phyloP scores from a whole-genome alignment of 768 basidiomycete species.

The Suillus subluteus region DNA sequence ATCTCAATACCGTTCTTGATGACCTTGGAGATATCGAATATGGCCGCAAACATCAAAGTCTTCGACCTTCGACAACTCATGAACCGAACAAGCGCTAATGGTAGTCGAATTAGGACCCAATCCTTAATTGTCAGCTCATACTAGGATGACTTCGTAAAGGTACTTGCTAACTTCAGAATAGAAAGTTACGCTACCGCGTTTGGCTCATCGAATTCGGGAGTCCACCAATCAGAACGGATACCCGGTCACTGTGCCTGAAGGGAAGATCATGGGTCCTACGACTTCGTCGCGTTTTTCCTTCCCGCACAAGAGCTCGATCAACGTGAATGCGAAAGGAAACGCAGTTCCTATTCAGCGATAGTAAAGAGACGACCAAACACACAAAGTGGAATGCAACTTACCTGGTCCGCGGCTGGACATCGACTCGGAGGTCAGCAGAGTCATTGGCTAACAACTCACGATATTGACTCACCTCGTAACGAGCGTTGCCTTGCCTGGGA shows the following conservation, averaged over 20 bases:
- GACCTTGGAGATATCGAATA: too few species aligned
- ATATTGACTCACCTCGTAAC: constrained; percentile 66
- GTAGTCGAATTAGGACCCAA: background rate
- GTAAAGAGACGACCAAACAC: background rate
- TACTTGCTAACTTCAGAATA: background rate
- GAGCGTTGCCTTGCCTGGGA: constrained; percentile 49
- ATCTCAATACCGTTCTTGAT: too few species aligned
- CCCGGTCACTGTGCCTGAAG: constrained; percentile 44
- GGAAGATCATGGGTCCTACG: constrained; percentile 72
- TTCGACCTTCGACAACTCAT: background rate
- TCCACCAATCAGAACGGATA: constrained; percentile 33
- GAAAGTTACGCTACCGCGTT: background rate
- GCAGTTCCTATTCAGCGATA: constrained; percentile 54
- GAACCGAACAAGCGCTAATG: background rate
- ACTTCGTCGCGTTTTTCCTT: constrained; percentile 63
- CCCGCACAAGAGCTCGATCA: constrained; percentile 74
- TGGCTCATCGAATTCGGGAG: background rate
- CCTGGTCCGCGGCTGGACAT: constrained; percentile 71
- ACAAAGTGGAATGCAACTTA: constrained; percentile 29
- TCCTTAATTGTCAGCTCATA: background rate
- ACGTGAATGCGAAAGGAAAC: constrained; percentile 73
- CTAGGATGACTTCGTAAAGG: background rate
- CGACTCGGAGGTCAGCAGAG: background rate
- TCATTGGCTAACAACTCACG: constrained; percentile 1
- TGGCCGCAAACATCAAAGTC: background rate